Conservation (phyloP, 805 yeast genomes). For the Kuraishia ogatae region DNA sequence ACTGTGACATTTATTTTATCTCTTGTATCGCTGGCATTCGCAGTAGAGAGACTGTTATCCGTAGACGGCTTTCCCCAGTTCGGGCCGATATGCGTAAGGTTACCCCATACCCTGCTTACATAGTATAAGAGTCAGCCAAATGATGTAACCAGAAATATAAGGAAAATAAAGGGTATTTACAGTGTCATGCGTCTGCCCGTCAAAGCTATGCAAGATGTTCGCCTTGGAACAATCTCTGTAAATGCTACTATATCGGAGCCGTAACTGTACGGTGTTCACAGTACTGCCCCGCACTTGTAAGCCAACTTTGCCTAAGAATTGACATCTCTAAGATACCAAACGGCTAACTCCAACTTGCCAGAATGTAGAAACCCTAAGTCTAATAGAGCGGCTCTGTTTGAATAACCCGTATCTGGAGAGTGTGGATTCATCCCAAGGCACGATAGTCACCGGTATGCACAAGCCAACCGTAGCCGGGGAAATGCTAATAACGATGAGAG, state of each 20-base stretch:
- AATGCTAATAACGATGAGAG: background rate
- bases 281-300: slow-evolving; percentile 16
- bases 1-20: background rate
- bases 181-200: slow-evolving; percentile 15
- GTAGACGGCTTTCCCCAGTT: background rate
- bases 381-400: background rate
- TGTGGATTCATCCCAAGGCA: background rate
- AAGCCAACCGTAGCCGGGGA: background rate
- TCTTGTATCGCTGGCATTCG: background rate
- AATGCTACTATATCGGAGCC: slow-evolving; percentile 18
- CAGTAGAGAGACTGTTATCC: background rate
- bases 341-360: background rate
- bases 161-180: slow-evolving; percentile 15
- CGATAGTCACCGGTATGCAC: background rate
- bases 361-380: background rate
- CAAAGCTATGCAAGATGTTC: slow-evolving; percentile 12
- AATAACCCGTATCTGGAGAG: background rate
- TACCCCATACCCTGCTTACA: background rate
- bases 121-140: background rate
- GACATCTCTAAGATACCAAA: background rate
- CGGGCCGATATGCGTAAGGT: background rate
- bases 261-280: slow-evolving; percentile 13
- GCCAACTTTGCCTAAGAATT: background rate
- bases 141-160: background rate
- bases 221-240: slow-evolving; percentile 14